A percentile compares a stretch with the other conserved stretches of the same genome.
Evolutionary conservation across 139 green algal genomes (phyloP).

Genomic region (Tetradesmus lagerheimii): DNA sequence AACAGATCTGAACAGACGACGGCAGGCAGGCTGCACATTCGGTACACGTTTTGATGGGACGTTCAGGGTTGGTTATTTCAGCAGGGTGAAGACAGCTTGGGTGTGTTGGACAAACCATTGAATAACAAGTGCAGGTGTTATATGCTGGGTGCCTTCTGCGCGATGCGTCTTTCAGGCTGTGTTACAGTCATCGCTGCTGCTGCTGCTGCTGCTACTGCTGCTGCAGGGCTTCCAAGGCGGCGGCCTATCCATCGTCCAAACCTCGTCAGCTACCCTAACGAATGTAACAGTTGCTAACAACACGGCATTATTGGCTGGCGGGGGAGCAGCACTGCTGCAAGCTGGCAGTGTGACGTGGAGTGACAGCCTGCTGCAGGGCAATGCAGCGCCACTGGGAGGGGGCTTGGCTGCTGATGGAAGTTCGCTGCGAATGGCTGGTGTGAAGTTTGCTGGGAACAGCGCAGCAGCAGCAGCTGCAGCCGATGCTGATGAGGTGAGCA

Average conservation of each 20-base stretch:
- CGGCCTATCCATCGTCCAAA: not conserved
- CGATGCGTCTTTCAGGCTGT: too few relatives aligned
- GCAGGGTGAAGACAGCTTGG: too few relatives aligned
- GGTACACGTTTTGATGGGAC: too few relatives aligned
- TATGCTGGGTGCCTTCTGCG: too few relatives aligned
- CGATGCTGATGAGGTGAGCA: not conserved
- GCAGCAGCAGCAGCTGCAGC: not conserved
- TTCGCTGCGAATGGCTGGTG: not conserved
- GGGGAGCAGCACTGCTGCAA: not conserved
- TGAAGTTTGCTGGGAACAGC: not conserved
- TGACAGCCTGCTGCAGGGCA: not conserved
- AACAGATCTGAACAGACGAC: too few relatives aligned
- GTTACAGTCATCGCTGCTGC: not conserved
- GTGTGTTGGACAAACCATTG: too few relatives aligned
- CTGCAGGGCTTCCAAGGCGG: conserved; percentile 11
- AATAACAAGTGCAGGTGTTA: too few relatives aligned
- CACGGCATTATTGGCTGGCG: not conserved
- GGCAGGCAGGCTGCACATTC: too few relatives aligned
- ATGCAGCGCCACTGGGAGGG: not conserved
- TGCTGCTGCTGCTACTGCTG: not conserved
- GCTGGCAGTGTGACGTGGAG: not conserved
- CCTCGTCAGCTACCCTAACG: not conserved
- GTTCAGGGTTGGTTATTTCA: too few relatives aligned
- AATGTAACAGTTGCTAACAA: not conserved
- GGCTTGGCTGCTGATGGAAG: conserved; percentile 1